A percentile compares a stretch with the other conserved stretches of the same genome.
Evolutionary conservation across 371 early-diverging fungal species (phyloP).

Genomic region (Mucor racemosus): DNA sequence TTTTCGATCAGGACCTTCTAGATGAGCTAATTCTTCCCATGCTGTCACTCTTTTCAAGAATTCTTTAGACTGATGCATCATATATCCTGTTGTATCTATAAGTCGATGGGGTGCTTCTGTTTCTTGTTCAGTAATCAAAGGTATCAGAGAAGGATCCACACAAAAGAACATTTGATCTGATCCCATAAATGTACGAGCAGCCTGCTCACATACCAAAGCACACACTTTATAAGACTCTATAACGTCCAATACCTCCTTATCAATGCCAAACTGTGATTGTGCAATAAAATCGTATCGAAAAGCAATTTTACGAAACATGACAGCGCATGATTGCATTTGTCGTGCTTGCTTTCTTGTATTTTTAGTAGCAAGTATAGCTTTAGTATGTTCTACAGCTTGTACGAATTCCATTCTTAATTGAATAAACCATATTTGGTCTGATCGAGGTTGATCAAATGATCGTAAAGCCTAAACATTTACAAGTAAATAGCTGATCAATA

Average conservation of each 20-base stretch:
- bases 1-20: slow-evolving; percentile 18
- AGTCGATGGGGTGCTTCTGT: neutral
- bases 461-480: slow-evolving; percentile 28
- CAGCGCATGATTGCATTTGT: slow-evolving; percentile 17
- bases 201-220: slow-evolving; percentile 41
- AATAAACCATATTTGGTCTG: slow-evolving; percentile 36
- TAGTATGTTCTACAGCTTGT: slow-evolving; percentile 18
- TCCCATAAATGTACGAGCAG: slow-evolving; percentile 27
- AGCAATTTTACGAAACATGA: slow-evolving; percentile 33
- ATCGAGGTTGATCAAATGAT: slow-evolving; percentile 27
- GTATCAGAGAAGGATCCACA: slow-evolving; percentile 41
- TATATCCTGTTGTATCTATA: neutral
- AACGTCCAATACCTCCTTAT: slow-evolving; percentile 23
- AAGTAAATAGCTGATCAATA: too few species aligned
- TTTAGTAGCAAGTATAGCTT: slow-evolving; percentile 6
- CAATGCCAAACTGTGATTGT: slow-evolving; percentile 31
- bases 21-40: slow-evolving; percentile 30
- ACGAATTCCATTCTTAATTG: slow-evolving; percentile 47
- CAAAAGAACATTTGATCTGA: slow-evolving; percentile 32
- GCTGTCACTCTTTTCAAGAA: slow-evolving; percentile 26
- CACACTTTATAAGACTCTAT: slow-evolving; percentile 38
- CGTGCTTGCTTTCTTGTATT: slow-evolving; percentile 3
- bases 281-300: slow-evolving; percentile 40
- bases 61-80: slow-evolving; percentile 17
- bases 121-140: slow-evolving; percentile 16